Percentiles rank a stretch among this genome's conserved stretches.
phyloP scores from a whole-genome alignment of 352 stramenopile genomes.

The Pythium aquatile region DNA sequence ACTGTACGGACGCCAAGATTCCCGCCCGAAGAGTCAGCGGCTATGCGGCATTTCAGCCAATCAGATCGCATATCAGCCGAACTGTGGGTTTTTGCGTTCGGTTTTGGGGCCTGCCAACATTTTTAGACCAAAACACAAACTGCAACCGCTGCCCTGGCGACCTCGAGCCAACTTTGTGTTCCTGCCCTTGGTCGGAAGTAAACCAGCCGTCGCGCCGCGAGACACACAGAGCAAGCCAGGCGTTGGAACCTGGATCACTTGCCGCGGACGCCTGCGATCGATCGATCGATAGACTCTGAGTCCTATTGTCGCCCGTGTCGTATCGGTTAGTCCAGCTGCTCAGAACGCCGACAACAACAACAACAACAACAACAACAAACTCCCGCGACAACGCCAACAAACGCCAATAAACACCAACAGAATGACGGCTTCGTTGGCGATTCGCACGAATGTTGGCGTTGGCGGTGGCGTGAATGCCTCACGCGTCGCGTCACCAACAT shows the following conservation, averaged over 20 bases:
- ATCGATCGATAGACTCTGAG: not conserved
- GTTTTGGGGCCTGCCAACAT: not conserved
- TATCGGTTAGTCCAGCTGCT: conserved; percentile 1
- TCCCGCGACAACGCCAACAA: conserved; percentile 2
- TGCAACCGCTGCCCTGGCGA: conserved; percentile 1
- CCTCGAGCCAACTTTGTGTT: conserved; percentile 1
- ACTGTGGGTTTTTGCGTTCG: not conserved
- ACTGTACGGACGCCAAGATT: conserved; percentile 17
- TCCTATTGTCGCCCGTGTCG: not conserved
- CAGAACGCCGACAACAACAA: not conserved
- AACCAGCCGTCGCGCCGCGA: conserved; percentile 1
- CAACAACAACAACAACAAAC: not conserved
- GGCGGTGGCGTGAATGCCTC: conserved; percentile 8
- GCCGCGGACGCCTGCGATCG: not conserved
- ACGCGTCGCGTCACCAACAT: conserved; percentile 8
- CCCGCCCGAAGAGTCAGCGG: conserved; percentile 22
- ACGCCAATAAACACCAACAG: not conserved
- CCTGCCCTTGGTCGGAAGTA: not conserved
- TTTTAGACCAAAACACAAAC: conserved; percentile 1
- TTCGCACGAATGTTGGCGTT: not conserved
- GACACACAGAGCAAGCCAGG: conserved; percentile 2
- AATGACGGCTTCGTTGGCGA: not conserved
- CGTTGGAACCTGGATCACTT: conserved; percentile 5
- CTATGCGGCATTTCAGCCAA: conserved; percentile 16
- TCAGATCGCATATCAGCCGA: not conserved